These are phyloP conservation scores for Cladosporium austrohemisphaericum DNA, from an alignment of 2,329 filamentous ascomycete species.

Conservation along the genomic window DNA sequence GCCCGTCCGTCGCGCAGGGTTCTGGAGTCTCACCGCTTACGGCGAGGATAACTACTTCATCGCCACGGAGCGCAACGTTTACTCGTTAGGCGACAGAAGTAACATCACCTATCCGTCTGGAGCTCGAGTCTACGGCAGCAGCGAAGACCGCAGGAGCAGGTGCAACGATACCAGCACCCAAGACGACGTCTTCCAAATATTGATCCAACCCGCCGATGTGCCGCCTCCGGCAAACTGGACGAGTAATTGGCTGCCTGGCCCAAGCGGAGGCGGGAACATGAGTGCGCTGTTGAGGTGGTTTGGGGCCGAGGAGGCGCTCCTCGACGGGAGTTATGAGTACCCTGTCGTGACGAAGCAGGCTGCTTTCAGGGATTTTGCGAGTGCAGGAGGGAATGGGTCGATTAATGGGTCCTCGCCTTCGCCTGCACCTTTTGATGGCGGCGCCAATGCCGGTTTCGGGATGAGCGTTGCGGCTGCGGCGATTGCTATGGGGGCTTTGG, in stretches of 20 bases:
- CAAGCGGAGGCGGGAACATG: neutral
- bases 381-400: neutral
- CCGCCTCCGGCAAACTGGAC: constrained; percentile 23
- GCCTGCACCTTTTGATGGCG: neutral
- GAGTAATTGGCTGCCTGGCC: constrained; percentile 20
- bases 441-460: neutral
- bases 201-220: constrained; percentile 19
- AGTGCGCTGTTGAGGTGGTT: constrained; percentile 8
- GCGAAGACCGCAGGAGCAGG: neutral
- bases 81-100: constrained; percentile 21
- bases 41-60: constrained; percentile 18
- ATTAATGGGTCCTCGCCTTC: too few species aligned
- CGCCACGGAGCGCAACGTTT: constrained; percentile 16
- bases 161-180: neutral
- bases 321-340: constrained; percentile 3
- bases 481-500: too few species aligned
- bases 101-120: constrained; percentile 20
- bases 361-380: neutral
- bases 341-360: constrained; percentile 8
- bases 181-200: constrained; percentile 18
- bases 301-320: neutral
- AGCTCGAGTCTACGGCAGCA: constrained; percentile 14
- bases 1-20: constrained; percentile 16
- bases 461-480: neutral
- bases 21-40: constrained; percentile 24